These are phyloP conservation scores for Cutaneotrichosporon dermatis DNA, from an alignment of 1,284 basidiomycete genomes.

Conservation along the genomic window DNA sequence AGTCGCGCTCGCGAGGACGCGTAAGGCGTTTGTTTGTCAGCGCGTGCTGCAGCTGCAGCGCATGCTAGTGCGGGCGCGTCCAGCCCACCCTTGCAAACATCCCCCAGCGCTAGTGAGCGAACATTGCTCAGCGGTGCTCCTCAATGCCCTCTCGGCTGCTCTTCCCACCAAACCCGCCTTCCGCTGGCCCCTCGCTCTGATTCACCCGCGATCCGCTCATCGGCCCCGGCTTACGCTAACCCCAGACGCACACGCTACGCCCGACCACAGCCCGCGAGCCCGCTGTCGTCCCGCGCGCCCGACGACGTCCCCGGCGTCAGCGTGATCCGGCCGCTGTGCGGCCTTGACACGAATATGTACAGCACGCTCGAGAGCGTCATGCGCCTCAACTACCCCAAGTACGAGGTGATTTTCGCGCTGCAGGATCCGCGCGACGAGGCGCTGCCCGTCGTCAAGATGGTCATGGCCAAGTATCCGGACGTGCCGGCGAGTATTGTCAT, in stretches of 20 bases:
- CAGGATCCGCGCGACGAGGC: constrained; percentile 79
- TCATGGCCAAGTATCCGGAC: constrained; percentile 66
- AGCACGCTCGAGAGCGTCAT: constrained; percentile 90
- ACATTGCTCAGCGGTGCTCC: too few species aligned
- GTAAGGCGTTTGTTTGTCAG: too few species aligned
- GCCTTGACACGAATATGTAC: constrained; percentile 85
- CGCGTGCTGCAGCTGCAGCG: too few species aligned
- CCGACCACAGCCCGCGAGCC: constrained; percentile 58
- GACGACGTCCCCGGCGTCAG: constrained; percentile 75
- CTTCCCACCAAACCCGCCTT: too few species aligned
- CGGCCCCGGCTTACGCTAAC: too few species aligned
- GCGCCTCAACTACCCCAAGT: constrained; percentile 78
- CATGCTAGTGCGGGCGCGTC: too few species aligned
- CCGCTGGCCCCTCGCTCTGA: too few species aligned
- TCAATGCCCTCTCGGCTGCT: too few species aligned
- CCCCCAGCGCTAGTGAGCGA: too few species aligned
- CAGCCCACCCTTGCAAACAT: too few species aligned
- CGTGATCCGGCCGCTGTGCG: constrained; percentile 84
- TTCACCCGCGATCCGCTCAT: too few species aligned
- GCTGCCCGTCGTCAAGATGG: constrained; percentile 66
- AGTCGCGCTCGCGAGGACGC: too few species aligned
- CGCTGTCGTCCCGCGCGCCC: constrained; percentile 56
- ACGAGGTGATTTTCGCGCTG: constrained; percentile 80
- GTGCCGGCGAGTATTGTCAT: constrained; percentile 68
- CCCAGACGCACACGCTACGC: constrained; percentile 67